Conservation (phyloP, 768 basidiomycete species). For the Lenzites betulinus region DNA sequence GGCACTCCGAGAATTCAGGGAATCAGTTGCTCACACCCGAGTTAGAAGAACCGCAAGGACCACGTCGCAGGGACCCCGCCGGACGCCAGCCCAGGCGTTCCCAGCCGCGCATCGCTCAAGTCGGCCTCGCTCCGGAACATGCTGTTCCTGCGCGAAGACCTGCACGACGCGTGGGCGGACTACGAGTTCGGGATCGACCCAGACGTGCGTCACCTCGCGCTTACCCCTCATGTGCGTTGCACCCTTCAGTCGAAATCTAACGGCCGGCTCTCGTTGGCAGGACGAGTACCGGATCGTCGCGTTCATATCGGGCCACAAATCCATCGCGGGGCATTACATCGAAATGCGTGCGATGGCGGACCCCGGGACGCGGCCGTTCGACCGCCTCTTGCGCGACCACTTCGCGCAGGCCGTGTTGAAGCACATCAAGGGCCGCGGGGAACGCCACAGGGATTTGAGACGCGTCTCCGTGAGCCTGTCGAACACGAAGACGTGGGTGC, state of each 20-base stretch:
- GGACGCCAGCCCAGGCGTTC: no score
- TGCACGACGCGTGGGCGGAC: slow-evolving; percentile 30
- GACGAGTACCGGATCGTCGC: slow-evolving; percentile 34
- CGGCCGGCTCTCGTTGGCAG: no score
- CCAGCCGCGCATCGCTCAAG: slow-evolving; percentile 7
- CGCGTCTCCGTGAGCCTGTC: slow-evolving; percentile 24
- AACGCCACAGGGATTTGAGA: slow-evolving; percentile 30
- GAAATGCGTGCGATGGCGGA: slow-evolving; percentile 34
- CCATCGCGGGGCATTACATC: slow-evolving; percentile 31
- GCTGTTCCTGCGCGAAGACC: slow-evolving; percentile 30
- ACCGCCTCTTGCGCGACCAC: slow-evolving; percentile 36
- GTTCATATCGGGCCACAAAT: slow-evolving; percentile 31
- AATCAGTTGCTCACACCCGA: no score
- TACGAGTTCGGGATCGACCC: slow-evolving; percentile 33
- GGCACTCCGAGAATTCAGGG: no score
- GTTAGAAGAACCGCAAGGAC: no score
- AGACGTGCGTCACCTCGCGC: slow-evolving; percentile 24
- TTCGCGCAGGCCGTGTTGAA: slow-evolving; percentile 36
- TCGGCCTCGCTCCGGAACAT: slow-evolving; percentile 33
- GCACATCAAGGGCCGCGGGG: slow-evolving; percentile 37
- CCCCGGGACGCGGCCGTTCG: slow-evolving; percentile 34
- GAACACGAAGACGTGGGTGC: slow-evolving; percentile 26
- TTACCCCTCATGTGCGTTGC: neutral
- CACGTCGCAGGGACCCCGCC: no score
- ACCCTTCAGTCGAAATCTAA: neutral